phyloP scores from a whole-genome alignment of 1,139 yeast genomes.

The Taiozyma sp. region DNA sequence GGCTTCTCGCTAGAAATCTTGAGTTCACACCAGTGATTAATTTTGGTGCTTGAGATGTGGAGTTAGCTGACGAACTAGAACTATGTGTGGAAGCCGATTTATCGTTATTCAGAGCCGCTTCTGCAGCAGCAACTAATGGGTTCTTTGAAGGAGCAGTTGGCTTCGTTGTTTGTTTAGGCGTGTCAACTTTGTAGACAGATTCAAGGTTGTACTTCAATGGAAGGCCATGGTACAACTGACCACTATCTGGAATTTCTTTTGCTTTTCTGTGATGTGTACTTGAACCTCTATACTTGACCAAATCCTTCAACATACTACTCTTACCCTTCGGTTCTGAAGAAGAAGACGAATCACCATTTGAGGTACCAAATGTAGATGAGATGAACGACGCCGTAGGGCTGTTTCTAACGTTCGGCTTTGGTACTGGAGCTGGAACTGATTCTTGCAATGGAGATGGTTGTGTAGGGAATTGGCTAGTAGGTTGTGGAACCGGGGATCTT shows the following conservation, averaged over 20 bases:
- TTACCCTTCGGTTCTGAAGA: conserved; percentile 8
- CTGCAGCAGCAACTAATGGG: conserved; percentile 27
- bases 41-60: conserved; percentile 14
- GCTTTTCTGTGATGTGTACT: background rate
- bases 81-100: conserved; percentile 21
- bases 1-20: conserved; percentile 46
- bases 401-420: background rate
- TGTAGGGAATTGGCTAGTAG: conserved; percentile 2
- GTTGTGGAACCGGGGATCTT: conserved; percentile 3
- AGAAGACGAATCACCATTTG: background rate
- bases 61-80: background rate
- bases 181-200: background rate
- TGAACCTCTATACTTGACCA: conserved; percentile 26
- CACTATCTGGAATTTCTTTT: conserved; percentile 16
- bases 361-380: background rate
- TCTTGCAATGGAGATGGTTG: background rate
- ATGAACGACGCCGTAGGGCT: background rate
- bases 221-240: conserved; percentile 28
- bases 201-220: conserved; percentile 18
- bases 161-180: background rate
- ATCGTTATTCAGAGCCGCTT: conserved; percentile 35
- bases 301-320: conserved; percentile 28
- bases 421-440: background rate
- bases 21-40: conserved; percentile 50
- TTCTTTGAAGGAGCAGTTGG: conserved; percentile 2